phyloP scores from a whole-genome alignment of 306 rosid species.

The Prunus salicina region DNA sequence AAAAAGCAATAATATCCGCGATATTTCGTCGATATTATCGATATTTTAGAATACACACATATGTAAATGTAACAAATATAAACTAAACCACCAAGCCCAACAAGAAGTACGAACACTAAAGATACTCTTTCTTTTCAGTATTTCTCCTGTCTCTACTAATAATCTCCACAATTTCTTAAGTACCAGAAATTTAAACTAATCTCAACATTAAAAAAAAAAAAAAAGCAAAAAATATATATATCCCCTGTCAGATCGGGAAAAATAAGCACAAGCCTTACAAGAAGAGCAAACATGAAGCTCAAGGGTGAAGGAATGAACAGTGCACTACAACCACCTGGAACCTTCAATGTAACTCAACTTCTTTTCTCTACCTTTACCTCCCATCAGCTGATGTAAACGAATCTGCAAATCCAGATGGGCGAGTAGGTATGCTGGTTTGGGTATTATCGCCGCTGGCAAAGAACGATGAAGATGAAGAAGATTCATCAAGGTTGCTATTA shows the following conservation, averaged over 20 bases:
- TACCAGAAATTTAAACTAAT: conserved; percentile 11
- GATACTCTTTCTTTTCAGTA: background rate
- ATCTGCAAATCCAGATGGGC: conserved; percentile 50
- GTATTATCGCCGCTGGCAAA: conserved; percentile 36
- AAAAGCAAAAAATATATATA: background rate
- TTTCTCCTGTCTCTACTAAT: background rate
- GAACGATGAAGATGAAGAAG: conserved; percentile 28
- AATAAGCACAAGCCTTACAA: conserved; percentile 6
- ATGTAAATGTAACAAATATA: background rate
- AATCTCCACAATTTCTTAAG: conserved; percentile 16
- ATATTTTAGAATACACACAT: too few species aligned
- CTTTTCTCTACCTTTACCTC: conserved; percentile 33
- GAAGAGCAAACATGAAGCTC: background rate
- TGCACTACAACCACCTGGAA: background rate
- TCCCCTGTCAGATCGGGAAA: conserved; percentile 1
- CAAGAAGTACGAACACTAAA: background rate
- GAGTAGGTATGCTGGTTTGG: conserved; percentile 56
- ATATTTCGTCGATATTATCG: too few species aligned
- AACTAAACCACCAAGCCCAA: background rate
- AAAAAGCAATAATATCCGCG: too few species aligned
- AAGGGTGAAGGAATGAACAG: too few species aligned
- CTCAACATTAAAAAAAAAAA: background rate
- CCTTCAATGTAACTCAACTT: background rate
- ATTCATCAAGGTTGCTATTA: conserved; percentile 15
- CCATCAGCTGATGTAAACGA: conserved; percentile 51